Conservation (phyloP, 2,329 filamentous ascomycete genomes). For the Podosphaera aphanis region DNA sequence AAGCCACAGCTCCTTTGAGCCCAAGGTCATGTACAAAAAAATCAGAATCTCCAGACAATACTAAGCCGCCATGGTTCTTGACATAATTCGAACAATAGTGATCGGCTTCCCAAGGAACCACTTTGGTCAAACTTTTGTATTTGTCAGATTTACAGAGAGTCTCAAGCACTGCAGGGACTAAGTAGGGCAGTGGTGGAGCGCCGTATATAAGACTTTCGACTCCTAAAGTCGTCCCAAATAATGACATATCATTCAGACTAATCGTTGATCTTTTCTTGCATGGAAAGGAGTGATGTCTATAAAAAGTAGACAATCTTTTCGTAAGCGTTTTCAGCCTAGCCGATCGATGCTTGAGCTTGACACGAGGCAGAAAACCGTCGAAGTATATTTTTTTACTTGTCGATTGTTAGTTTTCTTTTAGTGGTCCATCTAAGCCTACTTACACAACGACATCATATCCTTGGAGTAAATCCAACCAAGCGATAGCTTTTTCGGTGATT, state of each 20-base stretch:
- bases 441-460: slow-evolving; percentile 38
- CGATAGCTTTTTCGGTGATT: slow-evolving; percentile 32
- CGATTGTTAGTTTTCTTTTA: background rate
- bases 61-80: slow-evolving; percentile 25
- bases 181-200: slow-evolving; percentile 31
- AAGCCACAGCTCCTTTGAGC: slow-evolving; percentile 33
- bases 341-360: slow-evolving; percentile 12
- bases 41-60: slow-evolving; percentile 74
- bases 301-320: slow-evolving; percentile 9
- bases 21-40: slow-evolving; percentile 54
- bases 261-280: slow-evolving; percentile 1
- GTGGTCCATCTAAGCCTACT: background rate
- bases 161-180: slow-evolving; percentile 58
- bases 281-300: slow-evolving; percentile 7
- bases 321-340: slow-evolving; percentile 10
- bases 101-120: slow-evolving; percentile 74
- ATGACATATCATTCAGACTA: slow-evolving; percentile 5
- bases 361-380: slow-evolving; percentile 52
- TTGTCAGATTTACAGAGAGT: slow-evolving; percentile 26
- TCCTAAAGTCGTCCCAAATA: slow-evolving; percentile 9
- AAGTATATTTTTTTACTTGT: slow-evolving; percentile 52
- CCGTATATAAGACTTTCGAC: slow-evolving; percentile 13
- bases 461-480: slow-evolving; percentile 38
- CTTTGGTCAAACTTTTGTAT: slow-evolving; percentile 22
- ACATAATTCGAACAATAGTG: slow-evolving; percentile 48